A percentile compares a stretch with the other conserved stretches of the same genome.
Conservation (phyloP, 2,329 filamentous ascomycete species). For the Ramichloridium luteum region DNA sequence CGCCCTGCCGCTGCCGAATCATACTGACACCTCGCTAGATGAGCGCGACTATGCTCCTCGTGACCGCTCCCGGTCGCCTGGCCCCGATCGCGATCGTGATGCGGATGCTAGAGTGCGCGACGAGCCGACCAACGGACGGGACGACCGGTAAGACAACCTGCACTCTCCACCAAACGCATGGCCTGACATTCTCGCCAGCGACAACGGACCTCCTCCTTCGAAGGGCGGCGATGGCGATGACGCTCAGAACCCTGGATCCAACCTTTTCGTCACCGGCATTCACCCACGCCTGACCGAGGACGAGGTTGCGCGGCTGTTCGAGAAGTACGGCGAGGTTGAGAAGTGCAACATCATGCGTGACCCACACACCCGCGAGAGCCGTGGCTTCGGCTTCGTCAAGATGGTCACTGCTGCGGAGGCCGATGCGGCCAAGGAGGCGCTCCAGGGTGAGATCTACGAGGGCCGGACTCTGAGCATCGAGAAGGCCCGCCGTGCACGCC, state of each 20-base stretch:
- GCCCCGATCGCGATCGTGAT: slow-evolving; percentile 41
- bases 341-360: slow-evolving; percentile 99
- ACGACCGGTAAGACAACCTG: slow-evolving; percentile 34
- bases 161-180: slow-evolving; percentile 8
- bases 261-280: slow-evolving; percentile 97
- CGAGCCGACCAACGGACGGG: slow-evolving; percentile 51
- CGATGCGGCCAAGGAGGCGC: slow-evolving; percentile 88
- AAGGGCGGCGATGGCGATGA: slow-evolving; percentile 48
- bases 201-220: slow-evolving; percentile 33
- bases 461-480: slow-evolving; percentile 95
- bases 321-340: slow-evolving; percentile 97
- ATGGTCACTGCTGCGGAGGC: slow-evolving; percentile 93
- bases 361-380: slow-evolving; percentile 95
- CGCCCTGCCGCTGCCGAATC: neutral
- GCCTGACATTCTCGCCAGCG: slow-evolving; percentile 19
- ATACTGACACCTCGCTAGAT: slow-evolving; percentile 25
- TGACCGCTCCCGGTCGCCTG: slow-evolving; percentile 55
- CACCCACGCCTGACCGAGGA: slow-evolving; percentile 81
- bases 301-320: slow-evolving; percentile 88
- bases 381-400: slow-evolving; percentile 98
- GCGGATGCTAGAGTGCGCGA: slow-evolving; percentile 36
- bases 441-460: slow-evolving; percentile 91
- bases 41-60: slow-evolving; percentile 48
- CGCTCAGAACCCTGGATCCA: slow-evolving; percentile 84
- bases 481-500: slow-evolving; percentile 90